A percentile compares a stretch with the other conserved stretches of the same genome.
These are phyloP conservation scores for Drechslera avenae DNA, from an alignment of 2,329 filamentous ascomycete species.

Conservation along the genomic window DNA sequence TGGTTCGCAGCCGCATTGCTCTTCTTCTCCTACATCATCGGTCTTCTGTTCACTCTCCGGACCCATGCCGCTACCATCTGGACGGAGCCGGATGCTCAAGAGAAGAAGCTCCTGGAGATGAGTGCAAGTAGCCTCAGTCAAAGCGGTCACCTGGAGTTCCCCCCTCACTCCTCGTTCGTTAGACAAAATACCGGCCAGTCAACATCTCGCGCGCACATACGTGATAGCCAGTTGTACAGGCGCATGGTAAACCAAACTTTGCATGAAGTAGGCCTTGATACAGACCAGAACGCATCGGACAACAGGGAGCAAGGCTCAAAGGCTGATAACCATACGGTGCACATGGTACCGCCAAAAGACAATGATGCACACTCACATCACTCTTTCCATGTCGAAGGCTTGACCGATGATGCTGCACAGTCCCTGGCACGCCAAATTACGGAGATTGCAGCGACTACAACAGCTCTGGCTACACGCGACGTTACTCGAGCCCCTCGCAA, in stretches of 20 bases:
- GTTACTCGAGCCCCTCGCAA: constrained; percentile 62
- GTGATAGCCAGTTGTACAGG: constrained; percentile 89
- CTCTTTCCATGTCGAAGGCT: constrained; percentile 63
- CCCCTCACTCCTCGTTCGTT: constrained; percentile 33
- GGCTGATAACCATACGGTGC: constrained; percentile 38
- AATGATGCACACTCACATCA: constrained; percentile 47
- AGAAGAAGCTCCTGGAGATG: constrained; percentile 54
- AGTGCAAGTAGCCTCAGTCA: constrained; percentile 41
- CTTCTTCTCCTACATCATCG: constrained; percentile 92
- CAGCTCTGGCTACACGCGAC: constrained; percentile 83
- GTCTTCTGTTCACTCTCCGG: constrained; percentile 90
- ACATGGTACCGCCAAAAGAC: constrained; percentile 46
- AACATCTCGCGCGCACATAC: constrained; percentile 64
- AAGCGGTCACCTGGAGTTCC: constrained; percentile 38
- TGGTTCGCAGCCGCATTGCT: constrained; percentile 84
- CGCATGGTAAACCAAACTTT: constrained; percentile 89
- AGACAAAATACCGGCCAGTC: constrained; percentile 39
- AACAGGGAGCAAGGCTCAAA: constrained; percentile 35
- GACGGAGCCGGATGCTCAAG: constrained; percentile 68
- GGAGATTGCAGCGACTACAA: constrained; percentile 91
- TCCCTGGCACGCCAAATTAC: constrained; percentile 83
- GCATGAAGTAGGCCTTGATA: constrained; percentile 74
- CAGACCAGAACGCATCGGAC: constrained; percentile 57
- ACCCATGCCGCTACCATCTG: constrained; percentile 98
- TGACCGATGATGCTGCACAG: constrained; percentile 82